Percentiles rank a stretch among this genome's conserved stretches.
Conservation (phyloP, 495 filamentous ascomycete species). For the Neurospora cerealis region DNA sequence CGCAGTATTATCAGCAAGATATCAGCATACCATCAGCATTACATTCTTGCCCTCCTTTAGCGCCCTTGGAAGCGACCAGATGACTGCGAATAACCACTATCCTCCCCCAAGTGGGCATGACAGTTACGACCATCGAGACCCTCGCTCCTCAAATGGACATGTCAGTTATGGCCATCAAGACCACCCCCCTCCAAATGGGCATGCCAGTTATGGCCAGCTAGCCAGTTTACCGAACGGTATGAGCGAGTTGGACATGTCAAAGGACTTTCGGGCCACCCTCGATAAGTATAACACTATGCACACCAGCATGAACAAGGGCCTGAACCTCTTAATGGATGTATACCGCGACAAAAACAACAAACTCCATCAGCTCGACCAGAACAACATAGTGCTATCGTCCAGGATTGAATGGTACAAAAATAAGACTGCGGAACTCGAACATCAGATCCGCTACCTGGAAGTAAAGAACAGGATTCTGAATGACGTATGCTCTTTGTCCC, state of each 20-base stretch:
- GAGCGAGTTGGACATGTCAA: not conserved
- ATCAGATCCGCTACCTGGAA: not conserved
- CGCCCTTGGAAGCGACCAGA: not conserved
- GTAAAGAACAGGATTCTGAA: not conserved
- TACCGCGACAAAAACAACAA: not conserved
- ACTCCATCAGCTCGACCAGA: not conserved
- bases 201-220: not conserved
- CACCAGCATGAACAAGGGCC: not conserved
- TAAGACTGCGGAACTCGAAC: not conserved
- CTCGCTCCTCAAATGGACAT: not conserved
- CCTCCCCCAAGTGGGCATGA: not conserved
- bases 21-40: not conserved
- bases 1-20: not conserved
- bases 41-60: not conserved
- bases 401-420: not conserved
- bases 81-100: not conserved
- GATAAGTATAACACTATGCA: not conserved
- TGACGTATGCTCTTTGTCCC: not conserved
- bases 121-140: not conserved
- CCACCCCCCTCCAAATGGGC: not conserved
- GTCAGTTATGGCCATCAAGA: not conserved
- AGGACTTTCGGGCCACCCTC: not conserved
- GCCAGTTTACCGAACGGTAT: not conserved
- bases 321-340: not conserved
- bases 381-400: not conserved